Base-by-base conservation (phyloP, 345 rosid genomes). In the Rhodomyrtus tomentosa region DNA sequence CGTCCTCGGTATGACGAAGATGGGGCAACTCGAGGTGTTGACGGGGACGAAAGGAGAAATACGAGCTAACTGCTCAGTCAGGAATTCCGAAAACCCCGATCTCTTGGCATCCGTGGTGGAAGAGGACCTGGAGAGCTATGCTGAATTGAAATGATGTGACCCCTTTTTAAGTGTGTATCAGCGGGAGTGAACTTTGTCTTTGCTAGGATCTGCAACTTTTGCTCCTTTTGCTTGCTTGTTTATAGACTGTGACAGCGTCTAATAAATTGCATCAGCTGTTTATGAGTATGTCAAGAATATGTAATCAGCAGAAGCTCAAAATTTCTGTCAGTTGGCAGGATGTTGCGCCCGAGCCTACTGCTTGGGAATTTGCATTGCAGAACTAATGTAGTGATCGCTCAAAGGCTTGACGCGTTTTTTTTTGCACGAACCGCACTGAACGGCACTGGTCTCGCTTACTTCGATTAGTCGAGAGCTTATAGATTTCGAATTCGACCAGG, bases 31-130 rank as follows among this genome's bases (percentile, higher is more conserved):
- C 82, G 83, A 88, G 42, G 93, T 94, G 25, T 85, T 95, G 87
- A 93, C 96, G 0, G 96, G 97, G 6, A 88, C 68, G 0, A 85
- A 89, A 22, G 98, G 99, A 10, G 98, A 96, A 87, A 87, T 95
- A n/a, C 89, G 99, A 10, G 89, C 95, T 14, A 90, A 94, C 82
- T 96, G 98, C 85, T 94, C 97, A 0, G 90, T 90, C 1, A 93
- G 90, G 87, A 96, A 95, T 85, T 82, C 92, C 0, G 89, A 85
- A 32, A 93, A 88, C 50, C 38, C 38, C 1, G 24, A 68, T 3
- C 84, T 38, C 36, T 80, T 95, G 89, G 83, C 48, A 56, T 87
- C 92, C 15, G 90, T 89, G 51, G 92, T 93, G 87, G 94, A 93
- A 81, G 88, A 91, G 51, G 92, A 84, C 27, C 50, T 76, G 49